These are phyloP conservation scores for Amphichorda felina DNA, from an alignment of 2,329 filamentous ascomycete species.

Conservation along the genomic window DNA sequence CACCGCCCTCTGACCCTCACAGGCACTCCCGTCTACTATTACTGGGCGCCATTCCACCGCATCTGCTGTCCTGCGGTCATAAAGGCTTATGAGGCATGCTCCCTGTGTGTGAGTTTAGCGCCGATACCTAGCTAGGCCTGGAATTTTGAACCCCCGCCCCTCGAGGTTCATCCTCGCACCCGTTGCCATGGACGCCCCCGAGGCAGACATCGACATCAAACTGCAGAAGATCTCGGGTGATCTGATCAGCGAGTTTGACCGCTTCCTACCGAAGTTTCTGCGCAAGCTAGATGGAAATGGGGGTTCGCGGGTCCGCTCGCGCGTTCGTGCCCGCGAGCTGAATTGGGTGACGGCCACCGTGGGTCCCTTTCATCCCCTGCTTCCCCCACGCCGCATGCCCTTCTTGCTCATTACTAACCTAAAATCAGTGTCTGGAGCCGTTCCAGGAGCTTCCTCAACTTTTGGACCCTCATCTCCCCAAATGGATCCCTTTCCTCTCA, in stretches of 20 bases:
- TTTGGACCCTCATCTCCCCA: slow-evolving; percentile 71
- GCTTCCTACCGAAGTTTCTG: slow-evolving; percentile 37
- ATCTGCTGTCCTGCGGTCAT: no score
- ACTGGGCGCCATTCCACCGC: no score
- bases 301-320: slow-evolving; percentile 27
- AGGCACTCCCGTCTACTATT: no score
- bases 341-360: slow-evolving; percentile 35
- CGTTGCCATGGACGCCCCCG: slow-evolving; percentile 42
- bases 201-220: slow-evolving; percentile 49
- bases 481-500: slow-evolving; percentile 62
- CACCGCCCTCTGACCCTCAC: no score
- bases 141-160: no score
- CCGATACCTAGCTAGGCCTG: no score
- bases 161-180: no score
- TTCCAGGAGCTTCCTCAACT: slow-evolving; percentile 96
- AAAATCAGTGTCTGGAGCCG: slow-evolving; percentile 52
- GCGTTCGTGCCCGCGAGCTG: slow-evolving; percentile 37
- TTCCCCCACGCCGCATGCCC: background rate
- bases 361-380: slow-evolving; percentile 5
- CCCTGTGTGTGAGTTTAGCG: no score
- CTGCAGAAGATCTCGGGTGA: slow-evolving; percentile 49
- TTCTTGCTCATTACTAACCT: background rate
- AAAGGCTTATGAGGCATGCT: no score
- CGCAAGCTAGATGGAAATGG: slow-evolving; percentile 36
- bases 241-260: slow-evolving; percentile 45